Conservation (phyloP, 2,329 filamentous ascomycete species). For the Arthroderma sp. region DNA sequence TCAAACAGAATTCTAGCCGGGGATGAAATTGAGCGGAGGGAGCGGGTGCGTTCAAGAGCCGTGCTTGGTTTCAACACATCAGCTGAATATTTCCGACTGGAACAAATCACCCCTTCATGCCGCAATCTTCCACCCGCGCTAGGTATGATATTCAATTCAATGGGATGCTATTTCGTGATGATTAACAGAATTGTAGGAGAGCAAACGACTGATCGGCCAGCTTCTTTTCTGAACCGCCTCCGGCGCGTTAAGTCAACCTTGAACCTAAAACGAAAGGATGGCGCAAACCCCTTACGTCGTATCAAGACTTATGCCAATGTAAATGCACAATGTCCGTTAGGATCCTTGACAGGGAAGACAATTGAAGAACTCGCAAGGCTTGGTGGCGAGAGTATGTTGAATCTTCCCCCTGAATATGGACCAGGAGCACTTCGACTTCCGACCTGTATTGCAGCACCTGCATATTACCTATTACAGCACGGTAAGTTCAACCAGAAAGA, state of each 20-base stretch:
- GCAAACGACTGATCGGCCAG: background rate
- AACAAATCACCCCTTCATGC: background rate
- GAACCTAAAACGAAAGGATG: conserved; percentile 13
- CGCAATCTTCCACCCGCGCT: too few relatives aligned
- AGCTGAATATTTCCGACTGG: conserved; percentile 6
- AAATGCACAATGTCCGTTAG: conserved; percentile 17
- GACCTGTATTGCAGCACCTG: conserved; percentile 31
- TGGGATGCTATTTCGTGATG: too few relatives aligned
- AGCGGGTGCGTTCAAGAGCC: conserved; percentile 8
- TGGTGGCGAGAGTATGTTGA: conserved; percentile 29
- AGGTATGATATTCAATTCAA: too few relatives aligned
- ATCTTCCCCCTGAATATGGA: conserved; percentile 24
- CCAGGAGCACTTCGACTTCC: conserved; percentile 28
- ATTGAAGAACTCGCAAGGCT: conserved; percentile 31
- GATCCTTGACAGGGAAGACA: conserved; percentile 22
- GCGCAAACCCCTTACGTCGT: conserved; percentile 19
- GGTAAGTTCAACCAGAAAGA: conserved; percentile 16
- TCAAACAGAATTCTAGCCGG: conserved; percentile 14
- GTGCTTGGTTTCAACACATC: conserved; percentile 18
- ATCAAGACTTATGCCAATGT: conserved; percentile 28
- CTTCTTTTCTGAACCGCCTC: conserved; percentile 16
- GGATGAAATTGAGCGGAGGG: conserved; percentile 13
- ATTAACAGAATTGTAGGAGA: background rate
- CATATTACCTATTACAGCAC: conserved; percentile 22
- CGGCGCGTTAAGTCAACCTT: conserved; percentile 24